These are phyloP conservation scores for Chlorella sp. DNA, from an alignment of 139 green algal genomes.

Conservation along the genomic window DNA sequence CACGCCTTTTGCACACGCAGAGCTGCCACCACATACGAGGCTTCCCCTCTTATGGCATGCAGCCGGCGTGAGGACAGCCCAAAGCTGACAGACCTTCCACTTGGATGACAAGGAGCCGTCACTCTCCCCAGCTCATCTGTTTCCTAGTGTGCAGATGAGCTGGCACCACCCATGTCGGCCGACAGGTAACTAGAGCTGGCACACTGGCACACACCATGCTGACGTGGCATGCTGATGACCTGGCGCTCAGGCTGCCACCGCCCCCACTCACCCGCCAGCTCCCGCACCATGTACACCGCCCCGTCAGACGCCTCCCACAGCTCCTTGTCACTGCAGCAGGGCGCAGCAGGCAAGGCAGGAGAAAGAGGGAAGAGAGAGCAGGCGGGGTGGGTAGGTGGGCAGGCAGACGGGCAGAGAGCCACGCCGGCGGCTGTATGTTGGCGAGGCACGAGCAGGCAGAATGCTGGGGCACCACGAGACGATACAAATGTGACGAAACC, in stretches of 20 bases:
- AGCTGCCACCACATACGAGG: too few species aligned
- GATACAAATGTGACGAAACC: not conserved
- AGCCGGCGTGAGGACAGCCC: too few species aligned
- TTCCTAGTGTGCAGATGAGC: too few species aligned
- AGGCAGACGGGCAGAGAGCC: not conserved
- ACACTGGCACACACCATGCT: not conserved
- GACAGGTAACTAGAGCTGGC: too few species aligned
- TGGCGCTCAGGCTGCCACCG: not conserved
- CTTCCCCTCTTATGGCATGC: too few species aligned
- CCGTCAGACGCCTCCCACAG: conserved; percentile 94
- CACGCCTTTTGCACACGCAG: too few species aligned
- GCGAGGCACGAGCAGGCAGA: not conserved
- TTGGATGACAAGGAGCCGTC: too few species aligned
- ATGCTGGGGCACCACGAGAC: not conserved
- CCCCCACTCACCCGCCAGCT: conserved; percentile 54
- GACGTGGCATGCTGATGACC: not conserved
- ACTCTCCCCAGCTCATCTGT: too few species aligned
- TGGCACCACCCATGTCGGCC: too few species aligned
- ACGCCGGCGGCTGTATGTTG: not conserved
- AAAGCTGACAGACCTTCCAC: too few species aligned
- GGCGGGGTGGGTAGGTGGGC: not conserved
- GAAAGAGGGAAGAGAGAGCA: not conserved
- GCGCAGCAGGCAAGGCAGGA: conserved; percentile 3
- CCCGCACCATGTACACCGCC: conserved; percentile 80
- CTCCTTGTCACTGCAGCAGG: conserved; percentile 66